Evolutionary conservation across 2,329 filamentous ascomycete genomes (phyloP).

Genomic region (Zymoseptoria brevis): DNA sequence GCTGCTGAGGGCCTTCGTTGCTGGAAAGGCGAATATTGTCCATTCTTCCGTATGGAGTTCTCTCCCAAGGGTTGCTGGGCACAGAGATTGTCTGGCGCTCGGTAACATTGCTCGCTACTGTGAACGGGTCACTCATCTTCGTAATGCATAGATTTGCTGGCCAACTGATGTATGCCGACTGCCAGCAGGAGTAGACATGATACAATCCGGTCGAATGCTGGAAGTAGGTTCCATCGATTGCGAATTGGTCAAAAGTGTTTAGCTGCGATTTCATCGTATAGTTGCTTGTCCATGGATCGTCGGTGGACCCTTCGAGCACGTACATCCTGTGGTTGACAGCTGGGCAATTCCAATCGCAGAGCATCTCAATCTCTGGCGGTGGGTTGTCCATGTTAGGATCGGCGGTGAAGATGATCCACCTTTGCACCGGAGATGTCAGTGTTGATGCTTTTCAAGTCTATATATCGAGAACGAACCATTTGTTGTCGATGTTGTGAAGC

Average conservation of each 20-base stretch:
- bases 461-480: conserved; percentile 34
- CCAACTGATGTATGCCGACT: conserved; percentile 41
- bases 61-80: conserved; percentile 44
- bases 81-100: conserved; percentile 42
- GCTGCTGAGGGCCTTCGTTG: conserved; percentile 46
- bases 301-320: conserved; percentile 37
- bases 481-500: conserved; percentile 39
- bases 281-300: conserved; percentile 39
- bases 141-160: conserved; percentile 47
- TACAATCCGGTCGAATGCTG: conserved; percentile 35
- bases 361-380: conserved; percentile 39
- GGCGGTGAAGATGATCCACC: conserved; percentile 43
- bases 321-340: conserved; percentile 47
- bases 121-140: conserved; percentile 43
- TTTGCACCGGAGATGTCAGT: neutral
- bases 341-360: conserved; percentile 32
- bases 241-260: conserved; percentile 46
- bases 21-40: conserved; percentile 40
- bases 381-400: conserved; percentile 41
- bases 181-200: conserved; percentile 38
- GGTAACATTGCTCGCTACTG: conserved; percentile 38
- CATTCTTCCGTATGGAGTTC: conserved; percentile 43
- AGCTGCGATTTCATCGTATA: conserved; percentile 41
- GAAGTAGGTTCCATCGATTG: conserved; percentile 49
- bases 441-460: neutral